Evolutionary conservation across 179 eudicot genomes (phyloP).

Genomic region (Silene vulgaris): DNA sequence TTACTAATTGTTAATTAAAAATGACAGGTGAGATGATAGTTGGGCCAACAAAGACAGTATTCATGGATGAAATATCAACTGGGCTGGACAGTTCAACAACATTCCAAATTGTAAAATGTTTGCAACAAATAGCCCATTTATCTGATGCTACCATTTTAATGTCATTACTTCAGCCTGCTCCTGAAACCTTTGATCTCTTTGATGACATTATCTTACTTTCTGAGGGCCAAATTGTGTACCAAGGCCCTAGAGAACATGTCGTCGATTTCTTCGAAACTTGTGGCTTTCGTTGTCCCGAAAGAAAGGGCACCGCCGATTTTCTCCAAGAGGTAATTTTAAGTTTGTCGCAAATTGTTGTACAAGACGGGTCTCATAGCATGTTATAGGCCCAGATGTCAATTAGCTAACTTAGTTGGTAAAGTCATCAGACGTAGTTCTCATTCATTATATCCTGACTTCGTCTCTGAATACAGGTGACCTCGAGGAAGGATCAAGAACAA

Average conservation of each 20-base stretch:
- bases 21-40: slow-evolving; percentile 93
- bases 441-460: neutral
- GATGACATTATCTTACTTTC: slow-evolving; percentile 78
- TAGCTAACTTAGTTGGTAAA: no score
- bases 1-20: neutral
- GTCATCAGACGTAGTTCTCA: neutral
- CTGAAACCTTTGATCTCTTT: slow-evolving; percentile 90
- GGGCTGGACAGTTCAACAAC: slow-evolving; percentile 97
- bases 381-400: no score
- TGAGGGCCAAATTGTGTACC: slow-evolving; percentile 88
- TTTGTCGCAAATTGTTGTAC: no score
- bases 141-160: slow-evolving; percentile 67
- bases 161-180: slow-evolving; percentile 94
- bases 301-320: slow-evolving; percentile 93
- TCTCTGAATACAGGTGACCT: slow-evolving; percentile 51
- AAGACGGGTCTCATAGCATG: neutral
- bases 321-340: slow-evolving; percentile 70
- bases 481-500: slow-evolving; percentile 87
- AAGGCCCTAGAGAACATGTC: slow-evolving; percentile 78
- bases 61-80: slow-evolving; percentile 98
- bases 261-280: slow-evolving; percentile 80
- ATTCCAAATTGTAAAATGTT: slow-evolving; percentile 75
- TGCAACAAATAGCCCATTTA: slow-evolving; percentile 84
- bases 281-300: slow-evolving; percentile 83
- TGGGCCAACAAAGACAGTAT: slow-evolving; percentile 80